Percentiles rank a stretch among this genome's conserved stretches.
phyloP scores from a whole-genome alignment of 441 rosid genomes.

The Syzygium malaccense region DNA sequence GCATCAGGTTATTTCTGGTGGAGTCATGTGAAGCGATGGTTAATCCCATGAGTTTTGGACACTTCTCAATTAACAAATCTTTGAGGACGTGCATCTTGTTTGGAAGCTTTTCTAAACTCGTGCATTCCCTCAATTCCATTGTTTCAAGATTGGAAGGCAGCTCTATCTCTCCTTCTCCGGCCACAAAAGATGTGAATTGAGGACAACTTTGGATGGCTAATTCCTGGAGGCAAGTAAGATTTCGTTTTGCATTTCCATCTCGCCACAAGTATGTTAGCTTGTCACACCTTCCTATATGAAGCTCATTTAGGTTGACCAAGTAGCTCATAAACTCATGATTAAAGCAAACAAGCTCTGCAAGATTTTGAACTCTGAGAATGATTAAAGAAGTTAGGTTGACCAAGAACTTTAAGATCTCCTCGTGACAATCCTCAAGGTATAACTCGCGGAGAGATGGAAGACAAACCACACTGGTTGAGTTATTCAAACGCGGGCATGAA shows the following conservation, averaged over 20 bases:
- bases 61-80: not conserved
- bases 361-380: not conserved
- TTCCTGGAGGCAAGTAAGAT: not conserved
- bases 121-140: not conserved
- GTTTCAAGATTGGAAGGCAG: not conserved
- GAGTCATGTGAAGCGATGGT: fast-evolving
- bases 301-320: not conserved
- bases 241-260: not conserved
- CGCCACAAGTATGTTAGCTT: not conserved
- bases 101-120: not conserved
- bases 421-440: not conserved
- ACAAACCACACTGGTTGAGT: not conserved
- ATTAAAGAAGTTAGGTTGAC: not conserved
- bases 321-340: fast-evolving
- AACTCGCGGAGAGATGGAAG: not conserved
- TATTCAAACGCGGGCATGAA: not conserved
- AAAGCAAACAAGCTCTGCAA: not conserved
- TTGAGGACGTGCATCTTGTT: not conserved
- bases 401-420: not conserved
- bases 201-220: not conserved
- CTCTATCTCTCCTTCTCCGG: not conserved
- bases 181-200: not conserved
- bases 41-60: not conserved
- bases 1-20: fast-evolving
- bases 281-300: not conserved